phyloP scores from a whole-genome alignment of 805 yeast species.

The Metschnikowia shivogae region DNA sequence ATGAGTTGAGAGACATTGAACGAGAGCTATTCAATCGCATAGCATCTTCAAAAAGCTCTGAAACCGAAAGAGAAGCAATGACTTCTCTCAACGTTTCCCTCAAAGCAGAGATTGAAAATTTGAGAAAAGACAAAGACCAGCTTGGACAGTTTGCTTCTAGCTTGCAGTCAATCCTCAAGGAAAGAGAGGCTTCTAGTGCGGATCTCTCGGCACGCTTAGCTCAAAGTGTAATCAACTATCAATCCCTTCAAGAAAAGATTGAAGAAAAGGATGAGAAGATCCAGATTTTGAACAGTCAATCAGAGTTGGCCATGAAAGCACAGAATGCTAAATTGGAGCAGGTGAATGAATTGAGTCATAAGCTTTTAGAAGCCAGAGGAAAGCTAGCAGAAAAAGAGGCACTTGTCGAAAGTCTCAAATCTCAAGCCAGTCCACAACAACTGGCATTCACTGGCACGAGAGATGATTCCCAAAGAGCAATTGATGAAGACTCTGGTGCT shows the following conservation, averaged over 20 bases:
- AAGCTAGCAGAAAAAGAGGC: conserved; percentile 40
- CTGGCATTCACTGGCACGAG: background rate
- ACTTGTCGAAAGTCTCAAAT: conserved; percentile 34
- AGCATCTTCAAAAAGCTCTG: conserved; percentile 44
- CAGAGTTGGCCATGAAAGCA: conserved; percentile 51
- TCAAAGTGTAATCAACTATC: conserved; percentile 46
- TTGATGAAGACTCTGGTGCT: background rate
- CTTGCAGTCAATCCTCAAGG: conserved; percentile 57
- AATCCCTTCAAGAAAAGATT: conserved; percentile 42
- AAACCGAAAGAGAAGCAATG: conserved; percentile 54
- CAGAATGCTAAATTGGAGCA: conserved; percentile 52
- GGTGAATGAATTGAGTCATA: conserved; percentile 50
- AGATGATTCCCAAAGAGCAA: background rate
- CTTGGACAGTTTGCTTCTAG: conserved; percentile 55
- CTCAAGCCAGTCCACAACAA: background rate
- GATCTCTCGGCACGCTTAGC: conserved; percentile 49
- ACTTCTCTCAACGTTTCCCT: conserved; percentile 47
- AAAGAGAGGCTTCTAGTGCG: conserved; percentile 50
- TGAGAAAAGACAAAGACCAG: conserved; percentile 56
- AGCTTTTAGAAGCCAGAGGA: conserved; percentile 39
- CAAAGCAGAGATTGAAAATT: conserved; percentile 46
- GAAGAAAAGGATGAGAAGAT: conserved; percentile 52
- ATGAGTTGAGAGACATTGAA: conserved; percentile 54
- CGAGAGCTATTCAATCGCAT: conserved; percentile 41
- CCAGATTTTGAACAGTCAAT: conserved; percentile 49